Evolutionary conservation across 139 green algal species (phyloP).

Genomic region (Picochlorum sp.): DNA sequence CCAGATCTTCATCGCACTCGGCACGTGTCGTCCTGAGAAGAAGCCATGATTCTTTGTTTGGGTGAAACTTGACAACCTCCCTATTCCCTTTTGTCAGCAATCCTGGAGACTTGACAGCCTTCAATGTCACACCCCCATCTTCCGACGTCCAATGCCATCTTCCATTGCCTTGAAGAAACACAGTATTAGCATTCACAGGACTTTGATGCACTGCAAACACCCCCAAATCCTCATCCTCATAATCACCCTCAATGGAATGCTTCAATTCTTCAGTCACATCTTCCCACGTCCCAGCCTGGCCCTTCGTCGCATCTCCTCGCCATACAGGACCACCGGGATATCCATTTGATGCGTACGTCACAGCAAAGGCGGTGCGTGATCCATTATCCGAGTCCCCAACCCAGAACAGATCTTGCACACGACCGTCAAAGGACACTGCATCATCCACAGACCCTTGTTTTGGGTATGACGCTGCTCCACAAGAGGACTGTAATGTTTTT

Average conservation of each 20-base stretch:
- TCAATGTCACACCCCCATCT: constrained; percentile 36
- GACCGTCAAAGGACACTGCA: background rate
- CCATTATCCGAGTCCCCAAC: background rate
- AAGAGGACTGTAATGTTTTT: constrained; percentile 6
- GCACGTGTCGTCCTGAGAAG: constrained; percentile 31
- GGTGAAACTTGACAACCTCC: constrained; percentile 38
- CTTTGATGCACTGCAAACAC: constrained; percentile 31
- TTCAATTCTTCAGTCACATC: constrained; percentile 26
- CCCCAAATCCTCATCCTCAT: constrained; percentile 12
- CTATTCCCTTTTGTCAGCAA: constrained; percentile 13
- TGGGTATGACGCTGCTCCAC: constrained; percentile 24
- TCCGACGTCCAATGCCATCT: constrained; percentile 27
- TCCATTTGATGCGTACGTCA: constrained; percentile 18
- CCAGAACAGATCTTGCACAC: too few species aligned
- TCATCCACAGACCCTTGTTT: constrained; percentile 3
- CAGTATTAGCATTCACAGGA: constrained; percentile 13
- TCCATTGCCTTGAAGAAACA: constrained; percentile 36
- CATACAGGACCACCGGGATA: constrained; percentile 34
- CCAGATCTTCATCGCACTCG: constrained; percentile 24
- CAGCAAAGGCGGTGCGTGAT: constrained; percentile 28
- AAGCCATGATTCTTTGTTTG: constrained; percentile 35
- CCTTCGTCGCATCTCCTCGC: constrained; percentile 30
- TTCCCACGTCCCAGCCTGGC: constrained; percentile 21
- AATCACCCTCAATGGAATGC: constrained; percentile 4
- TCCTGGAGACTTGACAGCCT: constrained; percentile 21